Base-by-base conservation (phyloP, 2,329 filamentous ascomycete species). In the Alternaria arbusti region DNA sequence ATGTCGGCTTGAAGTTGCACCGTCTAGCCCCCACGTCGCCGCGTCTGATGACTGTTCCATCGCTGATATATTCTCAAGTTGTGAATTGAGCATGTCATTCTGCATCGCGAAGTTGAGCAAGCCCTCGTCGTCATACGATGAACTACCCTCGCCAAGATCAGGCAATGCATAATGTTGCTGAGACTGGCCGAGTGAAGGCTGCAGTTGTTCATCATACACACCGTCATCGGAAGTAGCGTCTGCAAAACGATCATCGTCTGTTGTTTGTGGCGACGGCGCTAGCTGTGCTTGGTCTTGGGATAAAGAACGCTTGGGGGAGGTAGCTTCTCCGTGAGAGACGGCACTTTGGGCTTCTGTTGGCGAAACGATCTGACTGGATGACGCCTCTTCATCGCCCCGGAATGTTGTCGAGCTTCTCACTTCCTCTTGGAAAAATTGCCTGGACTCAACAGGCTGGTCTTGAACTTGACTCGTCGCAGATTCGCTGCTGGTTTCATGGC, bases 171-270 rank as follows among this genome's bases (percentile, higher is more conserved):
- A 51, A 32, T 56, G 60, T 20, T 68, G 63, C 6, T 32, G 61
- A 8, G 68, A 66, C 15, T 65, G 67, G 40, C 28, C 30, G n/a
- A 44, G 40, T 12, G 57, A 65, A 17, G 26, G 46, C 54, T 43
- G 67, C 59, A 9, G 55, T 65, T 40, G 36, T 43, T 54, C 68
- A 9, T 59, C 64, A 32, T 69, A 65, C 32, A 71, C 43, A 2
- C 75, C 74, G 23, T 80, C 75, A 20, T 81, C 78, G n/a, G 79
- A 79, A 20, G 67, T 70, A 43, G 80, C 80, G 69, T 83, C 80
- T 20, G 81, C 79, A 68, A 82, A 82, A 20, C 79, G 69, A 61
- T 82, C 80, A 43, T 80, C 78, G 57, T 82, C 81, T 28, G 72
- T 73, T 22, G 78, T 79, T 20, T 74, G 70, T 6, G 70, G 49